Evolutionary conservation across 2,329 filamentous ascomycete genomes (phyloP).

Genomic region (Aureobasidium sp.): DNA sequence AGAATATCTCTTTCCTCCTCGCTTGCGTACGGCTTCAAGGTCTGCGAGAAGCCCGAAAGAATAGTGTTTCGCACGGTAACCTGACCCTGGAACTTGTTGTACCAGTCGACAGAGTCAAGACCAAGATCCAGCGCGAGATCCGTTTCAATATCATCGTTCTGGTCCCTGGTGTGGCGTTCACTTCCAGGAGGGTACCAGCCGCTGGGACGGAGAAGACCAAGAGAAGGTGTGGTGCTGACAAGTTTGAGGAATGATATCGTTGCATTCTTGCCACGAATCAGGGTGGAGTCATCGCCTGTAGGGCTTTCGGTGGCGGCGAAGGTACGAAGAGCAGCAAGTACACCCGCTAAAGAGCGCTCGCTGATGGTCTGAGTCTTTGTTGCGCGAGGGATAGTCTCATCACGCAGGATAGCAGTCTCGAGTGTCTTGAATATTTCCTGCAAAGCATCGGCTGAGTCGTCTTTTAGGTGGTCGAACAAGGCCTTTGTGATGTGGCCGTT

Average conservation of each 20-base stretch:
- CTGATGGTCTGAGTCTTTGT: constrained; percentile 70
- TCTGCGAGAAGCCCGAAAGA: constrained; percentile 69
- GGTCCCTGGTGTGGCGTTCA: constrained; percentile 34
- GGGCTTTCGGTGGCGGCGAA: constrained; percentile 13
- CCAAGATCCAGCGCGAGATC: constrained; percentile 59
- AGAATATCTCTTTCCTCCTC: constrained; percentile 74
- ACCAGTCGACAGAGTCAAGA: constrained; percentile 55
- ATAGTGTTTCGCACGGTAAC: constrained; percentile 74
- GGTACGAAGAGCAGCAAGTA: constrained; percentile 61
- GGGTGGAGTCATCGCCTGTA: background rate
- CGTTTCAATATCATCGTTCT: constrained; percentile 29
- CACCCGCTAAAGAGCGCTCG: constrained; percentile 60
- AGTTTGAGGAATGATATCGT: constrained; percentile 68
- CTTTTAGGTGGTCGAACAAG: constrained; percentile 67
- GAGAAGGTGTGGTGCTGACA: constrained; percentile 63
- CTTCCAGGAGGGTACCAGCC: constrained; percentile 76
- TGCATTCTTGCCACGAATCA: constrained; percentile 22
- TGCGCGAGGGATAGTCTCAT: constrained; percentile 63
- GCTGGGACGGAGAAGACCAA: constrained; percentile 66
- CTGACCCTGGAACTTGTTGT: constrained; percentile 49
- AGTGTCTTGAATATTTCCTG: constrained; percentile 65
- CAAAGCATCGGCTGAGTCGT: constrained; percentile 68
- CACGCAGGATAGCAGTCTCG: constrained; percentile 62
- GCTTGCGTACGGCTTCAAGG: constrained; percentile 74
- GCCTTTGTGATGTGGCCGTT: constrained; percentile 61